Conservation (phyloP, 139 green algal species). For the Bryopsis sp. region DNA sequence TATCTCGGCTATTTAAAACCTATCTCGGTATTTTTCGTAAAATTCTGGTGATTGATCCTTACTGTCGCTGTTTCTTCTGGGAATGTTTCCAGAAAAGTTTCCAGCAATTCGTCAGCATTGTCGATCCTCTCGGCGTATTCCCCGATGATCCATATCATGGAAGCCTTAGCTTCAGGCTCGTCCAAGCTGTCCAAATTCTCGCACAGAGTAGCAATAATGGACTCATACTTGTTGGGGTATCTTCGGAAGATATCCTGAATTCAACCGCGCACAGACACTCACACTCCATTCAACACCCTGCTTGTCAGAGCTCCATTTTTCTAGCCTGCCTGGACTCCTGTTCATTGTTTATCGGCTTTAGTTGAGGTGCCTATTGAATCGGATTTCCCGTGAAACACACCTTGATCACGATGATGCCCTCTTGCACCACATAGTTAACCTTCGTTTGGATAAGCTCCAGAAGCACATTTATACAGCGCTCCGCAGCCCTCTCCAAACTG, state of each 20-base stretch:
- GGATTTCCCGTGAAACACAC: conserved; percentile 30
- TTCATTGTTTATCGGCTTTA: too few species aligned
- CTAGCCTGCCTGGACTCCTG: too few species aligned
- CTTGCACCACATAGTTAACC: conserved; percentile 98
- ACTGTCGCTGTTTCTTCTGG: conserved; percentile 77
- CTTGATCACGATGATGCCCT: conserved; percentile 96
- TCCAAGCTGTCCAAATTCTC: conserved; percentile 92
- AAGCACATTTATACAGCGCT: conserved; percentile 95
- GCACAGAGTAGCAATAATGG: conserved; percentile 89
- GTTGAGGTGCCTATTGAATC: too few species aligned
- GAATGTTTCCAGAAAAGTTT: conserved; percentile 94
- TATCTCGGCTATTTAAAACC: not conserved
- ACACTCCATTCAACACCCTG: not conserved
- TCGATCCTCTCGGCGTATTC: conserved; percentile 99
- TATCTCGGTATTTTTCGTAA: too few species aligned
- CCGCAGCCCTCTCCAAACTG: conserved; percentile 69
- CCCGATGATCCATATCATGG: conserved; percentile 96
- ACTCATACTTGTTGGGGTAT: conserved; percentile 92
- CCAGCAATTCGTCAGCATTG: conserved; percentile 96
- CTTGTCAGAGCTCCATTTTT: too few species aligned
- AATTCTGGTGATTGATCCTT: not conserved
- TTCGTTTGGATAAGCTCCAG: conserved; percentile 93
- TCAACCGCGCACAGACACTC: not conserved
- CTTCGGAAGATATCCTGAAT: conserved; percentile 80
- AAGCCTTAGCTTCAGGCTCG: conserved; percentile 91